phyloP scores from a whole-genome alignment of 2,329 filamentous ascomycete species.

The Biscogniauxia sp. region DNA sequence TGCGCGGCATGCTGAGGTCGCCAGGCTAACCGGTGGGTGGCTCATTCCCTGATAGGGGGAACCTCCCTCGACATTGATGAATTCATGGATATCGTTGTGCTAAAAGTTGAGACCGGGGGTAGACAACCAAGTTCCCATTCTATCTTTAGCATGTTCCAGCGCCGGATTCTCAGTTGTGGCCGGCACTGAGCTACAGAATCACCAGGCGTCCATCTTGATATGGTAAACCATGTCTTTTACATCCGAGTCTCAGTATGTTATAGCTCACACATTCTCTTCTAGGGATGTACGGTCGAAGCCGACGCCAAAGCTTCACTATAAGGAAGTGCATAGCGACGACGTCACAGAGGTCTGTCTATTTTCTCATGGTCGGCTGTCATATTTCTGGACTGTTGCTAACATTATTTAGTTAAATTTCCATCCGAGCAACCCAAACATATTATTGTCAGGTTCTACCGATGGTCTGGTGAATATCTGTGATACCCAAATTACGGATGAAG shows the following conservation, averaged over 20 bases:
- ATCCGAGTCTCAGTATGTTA: not conserved
- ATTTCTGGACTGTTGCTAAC: constrained; percentile 14
- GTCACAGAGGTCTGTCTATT: constrained; percentile 54
- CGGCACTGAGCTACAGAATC: constrained; percentile 69
- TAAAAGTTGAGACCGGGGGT: constrained; percentile 11
- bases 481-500: constrained; percentile 67
- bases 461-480: constrained; percentile 77
- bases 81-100: constrained; percentile 9
- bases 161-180: constrained; percentile 61
- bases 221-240: constrained; percentile 45
- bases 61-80: not conserved
- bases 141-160: constrained; percentile 63
- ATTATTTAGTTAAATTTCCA: constrained; percentile 57
- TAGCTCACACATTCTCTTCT: constrained; percentile 14
- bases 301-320: constrained; percentile 51
- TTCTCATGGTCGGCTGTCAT: not conserved
- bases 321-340: constrained; percentile 67
- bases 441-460: constrained; percentile 77
- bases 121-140: constrained; percentile 52
- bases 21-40: constrained; percentile 45
- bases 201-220: constrained; percentile 58
- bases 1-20: constrained; percentile 37
- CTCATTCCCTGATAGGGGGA: not conserved
- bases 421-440: constrained; percentile 55
- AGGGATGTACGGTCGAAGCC: constrained; percentile 58